Evolutionary conservation across 306 rosid genomes (phyloP).

Genomic region (Fagus sylvatica): DNA sequence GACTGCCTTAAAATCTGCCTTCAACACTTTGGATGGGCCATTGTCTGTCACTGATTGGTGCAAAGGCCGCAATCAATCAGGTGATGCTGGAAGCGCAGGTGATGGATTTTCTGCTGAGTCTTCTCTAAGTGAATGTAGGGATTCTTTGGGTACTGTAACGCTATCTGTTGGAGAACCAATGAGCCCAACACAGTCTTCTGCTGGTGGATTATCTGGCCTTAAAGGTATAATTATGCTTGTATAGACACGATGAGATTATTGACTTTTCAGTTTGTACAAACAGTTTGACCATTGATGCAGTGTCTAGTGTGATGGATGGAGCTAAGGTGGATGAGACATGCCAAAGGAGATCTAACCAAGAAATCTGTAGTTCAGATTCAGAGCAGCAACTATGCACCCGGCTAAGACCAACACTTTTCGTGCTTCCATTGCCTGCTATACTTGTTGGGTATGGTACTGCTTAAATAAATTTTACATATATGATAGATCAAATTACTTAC

Average conservation of each 20-base stretch:
- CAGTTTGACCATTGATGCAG: slow-evolving; percentile 38
- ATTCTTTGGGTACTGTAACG: slow-evolving; percentile 52
- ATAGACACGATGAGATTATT: slow-evolving; percentile 16
- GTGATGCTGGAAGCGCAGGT: slow-evolving; percentile 58
- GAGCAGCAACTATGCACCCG: slow-evolving; percentile 66
- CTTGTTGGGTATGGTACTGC: slow-evolving; percentile 81
- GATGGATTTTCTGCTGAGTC: slow-evolving; percentile 90
- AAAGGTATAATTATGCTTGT: slow-evolving; percentile 54
- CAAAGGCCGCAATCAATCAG: slow-evolving; percentile 80
- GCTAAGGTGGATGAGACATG: slow-evolving; percentile 73
- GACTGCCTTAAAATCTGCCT: slow-evolving; percentile 92
- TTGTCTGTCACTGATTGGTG: slow-evolving; percentile 91
- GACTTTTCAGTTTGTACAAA: slow-evolving; percentile 21
- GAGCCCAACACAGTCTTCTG: slow-evolving; percentile 87
- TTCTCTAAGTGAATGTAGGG: slow-evolving; percentile 76
- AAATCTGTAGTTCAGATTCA: slow-evolving; percentile 66
- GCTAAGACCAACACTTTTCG: slow-evolving; percentile 75
- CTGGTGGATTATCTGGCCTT: slow-evolving; percentile 74
- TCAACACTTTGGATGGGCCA: slow-evolving; percentile 85
- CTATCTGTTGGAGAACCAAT: slow-evolving; percentile 61
- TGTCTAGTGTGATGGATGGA: slow-evolving; percentile 58
- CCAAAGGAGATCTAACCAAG: slow-evolving; percentile 84
- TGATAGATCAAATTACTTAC: background rate
- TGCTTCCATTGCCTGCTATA: slow-evolving; percentile 85
- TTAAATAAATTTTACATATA: background rate